These are phyloP conservation scores for Amanita pallidorosea DNA, from an alignment of 768 basidiomycete species.

Conservation along the genomic window DNA sequence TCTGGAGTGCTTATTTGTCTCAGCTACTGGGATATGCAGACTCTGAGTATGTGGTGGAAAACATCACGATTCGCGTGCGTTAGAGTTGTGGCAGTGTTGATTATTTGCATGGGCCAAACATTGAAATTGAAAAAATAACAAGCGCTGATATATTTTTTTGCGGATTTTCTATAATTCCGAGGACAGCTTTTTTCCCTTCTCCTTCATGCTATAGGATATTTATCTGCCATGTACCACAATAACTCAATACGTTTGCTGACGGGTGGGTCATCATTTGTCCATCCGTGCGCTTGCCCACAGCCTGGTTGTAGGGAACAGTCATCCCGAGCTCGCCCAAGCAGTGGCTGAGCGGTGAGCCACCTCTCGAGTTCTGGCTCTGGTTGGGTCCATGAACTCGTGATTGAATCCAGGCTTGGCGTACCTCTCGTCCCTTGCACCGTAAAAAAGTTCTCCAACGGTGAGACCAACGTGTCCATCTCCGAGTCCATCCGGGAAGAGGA, in stretches of 20 bases:
- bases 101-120: conserved; percentile 28
- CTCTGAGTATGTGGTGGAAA: conserved; percentile 95
- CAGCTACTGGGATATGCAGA: conserved; percentile 87
- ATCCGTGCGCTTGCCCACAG: conserved; percentile 8
- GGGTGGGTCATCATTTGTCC: conserved; percentile 31
- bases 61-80: conserved; percentile 69
- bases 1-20: conserved; percentile 63
- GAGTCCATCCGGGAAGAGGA: conserved; percentile 97
- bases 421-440: conserved; percentile 79
- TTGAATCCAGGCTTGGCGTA: conserved; percentile 73
- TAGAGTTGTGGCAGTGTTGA: conserved; percentile 36
- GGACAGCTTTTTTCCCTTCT: background rate
- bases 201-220: conserved; percentile 24
- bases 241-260: conserved; percentile 70
- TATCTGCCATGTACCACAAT: conserved; percentile 59
- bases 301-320: conserved; percentile 72
- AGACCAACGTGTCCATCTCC: conserved; percentile 89
- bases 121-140: conserved; percentile 19
- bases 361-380: conserved; percentile 29
- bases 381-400: conserved; percentile 38
- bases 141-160: conserved; percentile 21
- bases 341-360: conserved; percentile 95
- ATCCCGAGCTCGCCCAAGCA: conserved; percentile 91
- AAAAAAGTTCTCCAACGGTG: conserved; percentile 89
- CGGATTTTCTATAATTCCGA: background rate